These are phyloP conservation scores for Groenewaldozyma auringiensis DNA, from an alignment of 1,139 yeast genomes.

Conservation along the genomic window DNA sequence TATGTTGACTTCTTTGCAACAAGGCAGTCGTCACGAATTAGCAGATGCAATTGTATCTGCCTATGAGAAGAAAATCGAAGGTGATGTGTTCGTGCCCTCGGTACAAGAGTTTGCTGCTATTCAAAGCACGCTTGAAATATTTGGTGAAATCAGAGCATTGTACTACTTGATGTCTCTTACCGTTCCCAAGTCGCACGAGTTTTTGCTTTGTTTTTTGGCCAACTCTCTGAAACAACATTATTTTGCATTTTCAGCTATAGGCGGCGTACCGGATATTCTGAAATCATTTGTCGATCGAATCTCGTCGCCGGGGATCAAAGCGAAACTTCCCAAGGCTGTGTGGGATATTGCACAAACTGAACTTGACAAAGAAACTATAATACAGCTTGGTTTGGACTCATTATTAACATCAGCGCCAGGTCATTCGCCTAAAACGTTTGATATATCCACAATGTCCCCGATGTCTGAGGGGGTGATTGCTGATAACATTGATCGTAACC, in stretches of 20 bases:
- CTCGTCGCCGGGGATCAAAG: slow-evolving; percentile 18
- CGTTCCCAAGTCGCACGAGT: slow-evolving; percentile 16
- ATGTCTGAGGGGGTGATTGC: slow-evolving; percentile 19
- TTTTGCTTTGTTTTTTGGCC: slow-evolving; percentile 22
- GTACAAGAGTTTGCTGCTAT: slow-evolving; percentile 21
- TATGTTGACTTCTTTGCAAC: slow-evolving; percentile 8
- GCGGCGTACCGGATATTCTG: slow-evolving; percentile 20
- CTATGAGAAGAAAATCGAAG: slow-evolving; percentile 7
- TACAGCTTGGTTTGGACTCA: slow-evolving; percentile 19
- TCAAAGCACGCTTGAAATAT: slow-evolving; percentile 16
- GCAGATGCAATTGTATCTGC: slow-evolving; percentile 16
- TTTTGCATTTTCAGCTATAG: slow-evolving; percentile 21
- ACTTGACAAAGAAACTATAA: slow-evolving; percentile 9
- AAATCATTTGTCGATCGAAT: slow-evolving; percentile 19
- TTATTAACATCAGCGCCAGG: slow-evolving; percentile 16
- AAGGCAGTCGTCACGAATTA: slow-evolving; percentile 13
- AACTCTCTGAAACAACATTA: slow-evolving; percentile 19
- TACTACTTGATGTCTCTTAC: slow-evolving; percentile 19
- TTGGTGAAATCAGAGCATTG: slow-evolving; percentile 20
- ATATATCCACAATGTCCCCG: slow-evolving; percentile 25
- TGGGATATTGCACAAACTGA: slow-evolving; percentile 22
- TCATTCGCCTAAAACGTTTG: slow-evolving; percentile 18
- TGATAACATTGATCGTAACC: neutral
- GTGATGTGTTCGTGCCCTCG: slow-evolving; percentile 9
- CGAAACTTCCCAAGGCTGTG: slow-evolving; percentile 21